phyloP scores from a whole-genome alignment of 2,329 filamentous ascomycete genomes.

The Berkeleyomyces basicola region DNA sequence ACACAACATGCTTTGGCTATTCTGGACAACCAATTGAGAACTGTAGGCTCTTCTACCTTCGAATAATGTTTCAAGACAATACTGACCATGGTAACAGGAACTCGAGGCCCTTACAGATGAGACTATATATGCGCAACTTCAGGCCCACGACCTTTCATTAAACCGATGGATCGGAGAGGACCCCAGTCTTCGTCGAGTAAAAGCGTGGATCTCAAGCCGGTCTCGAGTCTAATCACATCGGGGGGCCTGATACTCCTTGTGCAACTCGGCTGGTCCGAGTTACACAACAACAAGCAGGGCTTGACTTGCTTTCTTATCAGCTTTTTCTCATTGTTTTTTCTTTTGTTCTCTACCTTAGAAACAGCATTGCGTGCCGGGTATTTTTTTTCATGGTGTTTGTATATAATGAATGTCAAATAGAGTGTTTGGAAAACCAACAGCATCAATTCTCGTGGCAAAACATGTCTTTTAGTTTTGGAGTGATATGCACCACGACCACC shows the following conservation, averaged over 20 bases:
- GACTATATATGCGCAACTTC: conserved; percentile 37
- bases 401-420: background rate
- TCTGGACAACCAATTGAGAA: conserved; percentile 40
- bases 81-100: conserved; percentile 27
- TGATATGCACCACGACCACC: background rate
- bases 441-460: background rate
- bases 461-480: background rate
- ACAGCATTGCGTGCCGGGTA: conserved; percentile 1
- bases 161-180: conserved; percentile 49
- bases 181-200: conserved; percentile 38
- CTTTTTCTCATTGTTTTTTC: background rate
- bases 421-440: background rate
- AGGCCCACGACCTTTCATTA: conserved; percentile 33
- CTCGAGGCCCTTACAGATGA: conserved; percentile 42
- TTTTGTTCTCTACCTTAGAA: conserved; percentile 4
- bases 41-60: conserved; percentile 26
- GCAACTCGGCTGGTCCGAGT: background rate
- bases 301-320: background rate
- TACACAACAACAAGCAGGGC: conserved; percentile 1
- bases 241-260: conserved; percentile 5
- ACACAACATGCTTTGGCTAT: conserved; percentile 33
- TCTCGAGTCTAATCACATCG: conserved; percentile 14
- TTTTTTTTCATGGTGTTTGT: background rate
- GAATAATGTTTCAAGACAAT: background rate
- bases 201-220: conserved; percentile 39